phyloP scores from a whole-genome alignment of 495 filamentous ascomycete genomes.

The Neurospora hispaniola region DNA sequence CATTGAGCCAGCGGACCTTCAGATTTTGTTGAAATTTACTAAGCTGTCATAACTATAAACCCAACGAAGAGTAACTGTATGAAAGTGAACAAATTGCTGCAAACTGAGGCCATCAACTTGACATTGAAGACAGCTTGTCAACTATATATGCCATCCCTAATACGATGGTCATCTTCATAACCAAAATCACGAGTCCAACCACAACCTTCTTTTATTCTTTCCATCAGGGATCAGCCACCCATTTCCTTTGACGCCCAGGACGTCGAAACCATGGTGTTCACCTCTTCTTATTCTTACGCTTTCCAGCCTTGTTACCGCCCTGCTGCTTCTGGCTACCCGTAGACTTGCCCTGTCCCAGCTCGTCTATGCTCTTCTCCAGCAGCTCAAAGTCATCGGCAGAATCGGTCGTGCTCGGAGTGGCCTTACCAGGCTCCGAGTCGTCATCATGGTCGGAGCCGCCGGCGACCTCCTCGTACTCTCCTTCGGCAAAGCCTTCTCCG shows the following conservation, averaged over 20 bases:
- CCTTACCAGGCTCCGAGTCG: slow-evolving; percentile 24
- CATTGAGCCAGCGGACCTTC: neutral
- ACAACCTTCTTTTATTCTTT: neutral
- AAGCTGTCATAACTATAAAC: neutral
- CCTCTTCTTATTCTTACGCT: slow-evolving; percentile 39
- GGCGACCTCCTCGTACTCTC: slow-evolving; percentile 25
- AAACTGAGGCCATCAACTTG: neutral
- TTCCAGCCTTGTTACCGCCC: slow-evolving; percentile 28
- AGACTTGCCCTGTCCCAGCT: slow-evolving; percentile 29
- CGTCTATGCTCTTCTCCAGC: slow-evolving; percentile 41
- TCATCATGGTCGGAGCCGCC: slow-evolving; percentile 25
- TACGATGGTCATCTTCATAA: neutral
- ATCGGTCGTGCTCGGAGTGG: slow-evolving; percentile 33
- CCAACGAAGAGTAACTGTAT: neutral
- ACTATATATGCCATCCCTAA: neutral
- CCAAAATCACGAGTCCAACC: neutral
- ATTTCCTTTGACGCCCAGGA: no score
- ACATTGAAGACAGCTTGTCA: no score
- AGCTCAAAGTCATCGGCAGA: slow-evolving; percentile 47
- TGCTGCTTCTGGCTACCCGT: slow-evolving; percentile 30
- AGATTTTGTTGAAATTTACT: neutral
- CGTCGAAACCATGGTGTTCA: slow-evolving; percentile 6
- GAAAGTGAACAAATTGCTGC: neutral
- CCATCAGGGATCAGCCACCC: no score
- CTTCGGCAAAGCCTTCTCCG: slow-evolving; percentile 15